Base-by-base conservation (phyloP, 805 yeast species). In the Brettanomyces anomalus region DNA sequence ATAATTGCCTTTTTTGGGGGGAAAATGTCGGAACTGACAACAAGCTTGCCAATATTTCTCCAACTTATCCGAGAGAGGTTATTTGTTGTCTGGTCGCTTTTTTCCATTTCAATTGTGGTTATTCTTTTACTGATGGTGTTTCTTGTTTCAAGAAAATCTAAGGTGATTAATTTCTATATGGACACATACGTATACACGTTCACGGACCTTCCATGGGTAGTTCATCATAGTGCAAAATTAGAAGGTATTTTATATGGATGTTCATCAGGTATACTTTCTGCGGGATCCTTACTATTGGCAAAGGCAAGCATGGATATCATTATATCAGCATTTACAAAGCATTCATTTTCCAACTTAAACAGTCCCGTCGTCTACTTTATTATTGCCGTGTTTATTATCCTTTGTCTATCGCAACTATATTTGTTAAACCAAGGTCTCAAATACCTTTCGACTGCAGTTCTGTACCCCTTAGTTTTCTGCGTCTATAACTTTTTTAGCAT, bases 401-500 rank as follows among this genome's bases (percentile, higher is more conserved):
- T 86, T 31, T 86, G 93, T 7, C 71, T 83, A 3, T 66, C 77
- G 13, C 96, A 87, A 57, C 69, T 87, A 42, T 78, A 73, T 45
- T 76, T 85, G 33, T 70, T 88, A 46, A 87, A 87, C 62, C 68
- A 74, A 52, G 95, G 95, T 0, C 68, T 87, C 43, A 71, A 77
- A 39, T 71, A 71, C 45, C 72, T 81, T 35, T 79, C 87, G 41
- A 85, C 96, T 0, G 77, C 90, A 2, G 72, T 86, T 15, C 67
- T 88, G 28, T 88, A 87, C 56, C 96, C 96, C 1, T 65, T 88
- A 48, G 84, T 88, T 30, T 88, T 88, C 59, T 81, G 93, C 61
- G 76, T 85, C 37, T 87, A 83, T 67, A 88, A 85, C 64, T 64
- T 85, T 40, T 68, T 74, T 45, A 81, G 83, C 49, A 73, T 80